Evolutionary conservation across 2,329 filamentous ascomycete species (phyloP).

Genomic region (Eutypa lata): DNA sequence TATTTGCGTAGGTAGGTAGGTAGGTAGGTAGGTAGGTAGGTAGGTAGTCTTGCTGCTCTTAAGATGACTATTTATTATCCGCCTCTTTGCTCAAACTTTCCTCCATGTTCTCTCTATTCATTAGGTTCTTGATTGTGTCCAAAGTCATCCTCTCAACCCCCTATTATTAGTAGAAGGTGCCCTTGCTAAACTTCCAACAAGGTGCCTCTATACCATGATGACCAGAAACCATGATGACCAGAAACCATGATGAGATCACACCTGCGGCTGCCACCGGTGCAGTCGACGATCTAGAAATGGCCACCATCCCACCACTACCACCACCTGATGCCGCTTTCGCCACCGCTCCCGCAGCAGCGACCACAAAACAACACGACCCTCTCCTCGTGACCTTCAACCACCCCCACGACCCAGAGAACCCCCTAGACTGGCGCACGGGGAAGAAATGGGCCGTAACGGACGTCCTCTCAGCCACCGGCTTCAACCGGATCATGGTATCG

Average conservation of each 20-base stretch:
- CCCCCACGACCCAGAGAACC: constrained; percentile 28
- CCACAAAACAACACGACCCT: not conserved
- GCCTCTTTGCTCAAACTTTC: not conserved
- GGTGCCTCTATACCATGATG: not conserved
- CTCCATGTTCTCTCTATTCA: not conserved
- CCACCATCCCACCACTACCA: not conserved
- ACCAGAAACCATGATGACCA: not conserved
- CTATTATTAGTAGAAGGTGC: not conserved
- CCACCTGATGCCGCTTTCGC: not conserved
- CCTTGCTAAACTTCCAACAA: not conserved
- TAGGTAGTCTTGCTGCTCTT: too few relatives aligned
- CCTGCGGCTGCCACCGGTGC: not conserved
- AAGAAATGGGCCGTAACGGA: constrained; percentile 48
- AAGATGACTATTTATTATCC: too few relatives aligned
- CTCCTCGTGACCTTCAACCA: not conserved
- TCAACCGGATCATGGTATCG: constrained; percentile 49
- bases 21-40: too few relatives aligned
- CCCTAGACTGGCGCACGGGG: constrained; percentile 34
- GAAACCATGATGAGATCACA: not conserved
- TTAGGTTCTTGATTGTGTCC: not conserved
- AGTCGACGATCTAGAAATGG: not conserved
- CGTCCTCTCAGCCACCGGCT: constrained; percentile 46
- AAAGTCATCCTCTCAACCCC: not conserved
- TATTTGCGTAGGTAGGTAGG: too few relatives aligned
- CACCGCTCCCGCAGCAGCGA: too few relatives aligned